These are phyloP conservation scores for Hemisphaericaspora xylofermentans DNA, from an alignment of 1,139 yeast species.

Conservation along the genomic window DNA sequence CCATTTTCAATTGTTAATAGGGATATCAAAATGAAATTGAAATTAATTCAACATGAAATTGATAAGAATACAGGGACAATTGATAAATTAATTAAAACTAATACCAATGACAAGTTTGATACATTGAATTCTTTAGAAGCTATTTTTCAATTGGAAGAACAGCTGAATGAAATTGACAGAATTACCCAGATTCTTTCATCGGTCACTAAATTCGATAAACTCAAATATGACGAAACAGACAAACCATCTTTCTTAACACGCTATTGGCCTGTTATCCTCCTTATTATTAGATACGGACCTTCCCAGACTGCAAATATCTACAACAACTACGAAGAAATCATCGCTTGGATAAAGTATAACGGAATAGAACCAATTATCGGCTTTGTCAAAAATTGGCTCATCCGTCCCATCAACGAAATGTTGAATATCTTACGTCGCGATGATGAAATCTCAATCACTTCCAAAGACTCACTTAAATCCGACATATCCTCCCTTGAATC, in stretches of 20 bases:
- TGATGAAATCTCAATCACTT: slow-evolving; percentile 71
- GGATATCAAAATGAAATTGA: slow-evolving; percentile 24
- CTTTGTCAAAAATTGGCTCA: slow-evolving; percentile 78
- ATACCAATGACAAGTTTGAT: slow-evolving; percentile 13
- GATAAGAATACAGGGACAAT: slow-evolving; percentile 20
- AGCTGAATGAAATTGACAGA: slow-evolving; percentile 11
- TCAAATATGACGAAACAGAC: slow-evolving; percentile 19
- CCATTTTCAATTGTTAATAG: slow-evolving; percentile 21
- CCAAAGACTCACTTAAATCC: slow-evolving; percentile 73
- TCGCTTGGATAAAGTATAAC: slow-evolving; percentile 56
- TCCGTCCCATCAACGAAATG: slow-evolving; percentile 74
- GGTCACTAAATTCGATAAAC: slow-evolving; percentile 12
- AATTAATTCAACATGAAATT: slow-evolving; percentile 21
- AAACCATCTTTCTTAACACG: slow-evolving; percentile 53
- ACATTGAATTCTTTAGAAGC: slow-evolving; percentile 13
- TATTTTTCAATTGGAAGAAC: slow-evolving; percentile 10
- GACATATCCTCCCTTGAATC: slow-evolving; percentile 81
- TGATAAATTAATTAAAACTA: slow-evolving; percentile 23
- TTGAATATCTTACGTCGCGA: slow-evolving; percentile 82
- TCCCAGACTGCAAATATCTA: slow-evolving; percentile 41
- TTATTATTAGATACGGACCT: slow-evolving; percentile 51
- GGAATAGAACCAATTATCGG: slow-evolving; percentile 64
- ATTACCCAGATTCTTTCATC: slow-evolving; percentile 12
- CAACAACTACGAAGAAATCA: slow-evolving; percentile 51
- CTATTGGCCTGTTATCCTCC: slow-evolving; percentile 63